Base-by-base conservation (phyloP, 257 asterid genomes). In the Capsicum pubescens region DNA sequence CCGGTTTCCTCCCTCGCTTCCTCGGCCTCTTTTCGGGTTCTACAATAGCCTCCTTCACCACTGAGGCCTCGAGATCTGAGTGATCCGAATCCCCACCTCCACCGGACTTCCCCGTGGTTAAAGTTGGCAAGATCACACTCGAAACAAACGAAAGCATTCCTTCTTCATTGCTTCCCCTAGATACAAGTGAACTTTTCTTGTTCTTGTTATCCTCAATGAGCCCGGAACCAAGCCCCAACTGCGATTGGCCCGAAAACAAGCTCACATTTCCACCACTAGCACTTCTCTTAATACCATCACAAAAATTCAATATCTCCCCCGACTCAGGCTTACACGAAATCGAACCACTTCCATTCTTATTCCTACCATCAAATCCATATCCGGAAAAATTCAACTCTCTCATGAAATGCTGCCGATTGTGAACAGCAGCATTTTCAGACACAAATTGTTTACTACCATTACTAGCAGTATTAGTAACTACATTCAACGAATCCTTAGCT, bases 1-100 rank as follows among this genome's bases (percentile, higher is more conserved):
- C 98, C 0, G 99, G 99, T 82, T 94, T 95, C 76, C 98, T 87
- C 6, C 99, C 98, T 5, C 98, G 87, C 79, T 95, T 95, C 32
- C 94, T 83, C 0, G 98, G 99, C 39, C 88, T 88, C 64, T 95
- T 95, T 88, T 94, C 98, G 0, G 90, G 90, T 12, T 91, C 97
- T 7, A 90, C 93, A 6, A 90, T 90, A 0, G 88, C 93, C 64
- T 95, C 99, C 86, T 90, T 92, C 86, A 90, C 92, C 48, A 94
- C 95, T 0, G 99, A 91, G 0, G 94, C 94, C 32, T 95, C 99
- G 0, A 95, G 92, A 80, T 95, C 99, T 0, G 99, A 95, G 36
- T 94, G 95, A 39, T 94, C 98, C 0, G 98, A 92, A 26, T 94
- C 98, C 0, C 87, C 85, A 0, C 83, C 86, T 7, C 89, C 90